Evolutionary conservation across 768 basidiomycete genomes (phyloP).

Genomic region (Sarcodon sp.): DNA sequence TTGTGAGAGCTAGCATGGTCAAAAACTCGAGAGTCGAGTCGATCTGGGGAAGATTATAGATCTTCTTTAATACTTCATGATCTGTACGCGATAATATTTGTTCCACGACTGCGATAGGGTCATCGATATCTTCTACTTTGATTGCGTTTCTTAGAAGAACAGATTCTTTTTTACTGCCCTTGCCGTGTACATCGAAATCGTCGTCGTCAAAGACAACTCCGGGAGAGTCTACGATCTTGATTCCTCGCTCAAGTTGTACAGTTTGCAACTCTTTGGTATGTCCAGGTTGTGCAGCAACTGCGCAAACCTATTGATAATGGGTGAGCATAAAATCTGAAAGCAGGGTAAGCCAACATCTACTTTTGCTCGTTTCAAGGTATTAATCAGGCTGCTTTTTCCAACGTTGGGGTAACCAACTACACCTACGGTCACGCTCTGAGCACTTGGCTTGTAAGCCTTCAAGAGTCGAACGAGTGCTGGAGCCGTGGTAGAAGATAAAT

Average conservation of each 20-base stretch:
- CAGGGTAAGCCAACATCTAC: conserved; percentile 20
- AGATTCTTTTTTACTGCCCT: conserved; percentile 31
- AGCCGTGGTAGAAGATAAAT: conserved; percentile 68
- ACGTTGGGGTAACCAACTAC: conserved; percentile 97
- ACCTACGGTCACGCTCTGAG: conserved; percentile 70
- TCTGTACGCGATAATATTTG: conserved; percentile 73
- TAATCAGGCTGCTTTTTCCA: conserved; percentile 91
- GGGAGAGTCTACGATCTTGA: conserved; percentile 90
- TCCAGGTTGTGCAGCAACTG: conserved; percentile 88
- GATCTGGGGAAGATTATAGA: conserved; percentile 78
- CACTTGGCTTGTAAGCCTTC: conserved; percentile 68
- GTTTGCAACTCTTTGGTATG: conserved; percentile 90
- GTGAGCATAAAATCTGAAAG: not conserved
- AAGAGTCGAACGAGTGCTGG: conserved; percentile 70
- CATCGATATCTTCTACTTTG: conserved; percentile 82
- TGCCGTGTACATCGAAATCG: conserved; percentile 33
- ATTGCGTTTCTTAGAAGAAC: conserved; percentile 80
- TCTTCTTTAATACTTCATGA: conserved; percentile 55
- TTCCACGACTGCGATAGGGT: conserved; percentile 91
- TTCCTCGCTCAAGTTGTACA: conserved; percentile 82
- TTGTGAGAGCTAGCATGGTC: conserved; percentile 77
- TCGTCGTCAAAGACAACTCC: conserved; percentile 95
- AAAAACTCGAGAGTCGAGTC: conserved; percentile 68
- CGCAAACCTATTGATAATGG: conserved; percentile 52
- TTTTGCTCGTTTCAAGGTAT: conserved; percentile 79